Evolutionary conservation across 768 basidiomycete species (phyloP).

Genomic region (Suillus ampliporus): DNA sequence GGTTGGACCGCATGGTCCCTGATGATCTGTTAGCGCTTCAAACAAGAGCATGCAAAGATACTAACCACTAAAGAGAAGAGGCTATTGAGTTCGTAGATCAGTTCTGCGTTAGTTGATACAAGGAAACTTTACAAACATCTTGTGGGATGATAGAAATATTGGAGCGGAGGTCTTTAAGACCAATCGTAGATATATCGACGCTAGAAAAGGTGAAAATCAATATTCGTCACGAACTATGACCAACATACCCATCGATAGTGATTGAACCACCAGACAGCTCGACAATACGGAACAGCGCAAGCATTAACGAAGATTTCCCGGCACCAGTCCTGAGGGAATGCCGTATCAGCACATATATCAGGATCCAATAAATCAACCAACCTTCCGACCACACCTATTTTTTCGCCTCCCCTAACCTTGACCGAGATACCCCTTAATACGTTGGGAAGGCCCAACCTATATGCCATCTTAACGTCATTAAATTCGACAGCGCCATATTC

Average conservation of each 20-base stretch:
- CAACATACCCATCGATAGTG: slow-evolving; percentile 60
- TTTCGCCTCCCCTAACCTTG: slow-evolving; percentile 67
- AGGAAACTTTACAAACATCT: slow-evolving; percentile 50
- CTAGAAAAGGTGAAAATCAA: slow-evolving; percentile 34
- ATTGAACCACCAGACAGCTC: slow-evolving; percentile 59
- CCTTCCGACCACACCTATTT: slow-evolving; percentile 78
- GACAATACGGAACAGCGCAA: slow-evolving; percentile 38
- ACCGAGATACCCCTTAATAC: slow-evolving; percentile 72
- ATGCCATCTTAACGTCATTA: slow-evolving; percentile 63
- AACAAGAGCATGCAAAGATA: slow-evolving; percentile 32
- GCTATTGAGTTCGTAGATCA: slow-evolving; percentile 40
- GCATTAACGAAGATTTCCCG: slow-evolving; percentile 66
- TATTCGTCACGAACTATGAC: not conserved
- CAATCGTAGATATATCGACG: slow-evolving; percentile 70
- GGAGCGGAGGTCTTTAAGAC: slow-evolving; percentile 63
- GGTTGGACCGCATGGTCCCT: slow-evolving; percentile 63
- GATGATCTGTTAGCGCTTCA: slow-evolving; percentile 34
- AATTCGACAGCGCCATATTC: slow-evolving; percentile 62
- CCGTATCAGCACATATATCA: not conserved
- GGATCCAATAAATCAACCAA: slow-evolving; percentile 19
- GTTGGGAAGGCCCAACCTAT: slow-evolving; percentile 70
- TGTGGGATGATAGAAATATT: slow-evolving; percentile 72
- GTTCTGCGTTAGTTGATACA: not conserved
- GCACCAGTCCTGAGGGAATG: slow-evolving; percentile 49
- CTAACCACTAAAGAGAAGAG: slow-evolving; percentile 61